Base-by-base conservation (phyloP, 148 eudicot species). In the Rhododendron mucronatum region DNA sequence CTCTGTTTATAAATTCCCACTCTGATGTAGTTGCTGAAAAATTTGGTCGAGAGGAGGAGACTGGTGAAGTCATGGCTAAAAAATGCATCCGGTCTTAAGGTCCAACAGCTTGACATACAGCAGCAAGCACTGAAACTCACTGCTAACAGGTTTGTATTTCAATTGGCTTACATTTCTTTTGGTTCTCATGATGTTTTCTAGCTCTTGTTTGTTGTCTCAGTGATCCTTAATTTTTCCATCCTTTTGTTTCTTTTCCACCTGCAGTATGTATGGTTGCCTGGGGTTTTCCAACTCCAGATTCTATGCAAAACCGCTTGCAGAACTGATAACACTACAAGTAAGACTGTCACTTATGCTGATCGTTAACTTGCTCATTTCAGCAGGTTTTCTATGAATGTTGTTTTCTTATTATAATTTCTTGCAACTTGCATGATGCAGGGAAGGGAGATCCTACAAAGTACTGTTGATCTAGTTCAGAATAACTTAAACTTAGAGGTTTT, bases 211-310 rank as follows among this genome's bases (percentile, higher is more conserved):
- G 35, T 21, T 76, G 12, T 48, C 50, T 61, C n/a, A 59, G n/a
- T 78, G 74, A 45, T 41, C 10, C 50, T 47, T 82, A 83, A 65
- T 33, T 85, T 45, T 69, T 18, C 33, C n/a, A 39, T 15, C 23
- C 45, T 69, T 35, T 18, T 78, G 82, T 81, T 30, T 61, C 21
- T 84, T n/a, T 83, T 75, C 88, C 57, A 78, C 53, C 37, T 92
- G 89, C 94, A 97, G 99, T 91, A 97, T 97, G 98, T 97, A 97
- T 91, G 99, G 99, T 87, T 97, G 99, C 90, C 90, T 97, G 82
- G 99, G 99, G 80, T 97, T 95, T 88, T 91, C 99, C 83, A 94
- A 93, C 90, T 97, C 98, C 86, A 93, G 99, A 91, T 97, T 97
- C 89, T 97, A 93, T 90, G 98, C 98, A 82, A 97, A 97, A 90